Conservation (phyloP, 768 basidiomycete species). For the Auricularia cornea region DNA sequence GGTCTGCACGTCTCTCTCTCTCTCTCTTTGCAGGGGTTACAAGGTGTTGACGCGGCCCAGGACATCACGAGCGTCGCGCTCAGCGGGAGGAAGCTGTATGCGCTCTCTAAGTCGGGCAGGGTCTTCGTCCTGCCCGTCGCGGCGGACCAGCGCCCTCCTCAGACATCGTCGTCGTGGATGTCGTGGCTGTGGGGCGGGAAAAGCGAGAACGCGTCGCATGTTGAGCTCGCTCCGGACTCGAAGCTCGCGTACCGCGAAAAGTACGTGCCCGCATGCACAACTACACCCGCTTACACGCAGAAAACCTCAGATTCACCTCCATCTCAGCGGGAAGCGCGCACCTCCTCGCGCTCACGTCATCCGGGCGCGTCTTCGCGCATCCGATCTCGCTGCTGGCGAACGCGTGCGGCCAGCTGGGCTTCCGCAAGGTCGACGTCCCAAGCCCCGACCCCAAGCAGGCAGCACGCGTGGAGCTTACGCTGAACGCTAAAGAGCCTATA, state of each 20-base stretch:
- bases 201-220: conserved; percentile 10
- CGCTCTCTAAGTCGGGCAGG: conserved; percentile 67
- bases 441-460: conserved; percentile 8
- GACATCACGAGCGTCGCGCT: conserved; percentile 50
- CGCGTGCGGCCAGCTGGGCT: conserved; percentile 74
- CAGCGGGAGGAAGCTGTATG: conserved; percentile 45
- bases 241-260: conserved; percentile 57
- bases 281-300: neutral
- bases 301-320: conserved; percentile 47
- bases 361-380: conserved; percentile 70
- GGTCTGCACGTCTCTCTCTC: conserved; percentile 34
- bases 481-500: conserved; percentile 43
- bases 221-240: conserved; percentile 51
- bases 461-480: conserved; percentile 39
- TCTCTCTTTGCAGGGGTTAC: neutral
- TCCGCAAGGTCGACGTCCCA: conserved; percentile 50
- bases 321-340: conserved; percentile 64
- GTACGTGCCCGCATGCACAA: conserved; percentile 26
- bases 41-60: conserved; percentile 28
- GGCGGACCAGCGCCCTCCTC: conserved; percentile 36
- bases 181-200: conserved; percentile 19
- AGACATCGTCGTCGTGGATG: conserved; percentile 23
- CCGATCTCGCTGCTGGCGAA: conserved; percentile 72
- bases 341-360: conserved; percentile 31
- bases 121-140: conserved; percentile 59